A percentile compares a stretch with the other conserved stretches of the same genome.
Evolutionary conservation across 176 grass and related monocot species (phyloP).

Genomic region (Thalia dealbata): DNA sequence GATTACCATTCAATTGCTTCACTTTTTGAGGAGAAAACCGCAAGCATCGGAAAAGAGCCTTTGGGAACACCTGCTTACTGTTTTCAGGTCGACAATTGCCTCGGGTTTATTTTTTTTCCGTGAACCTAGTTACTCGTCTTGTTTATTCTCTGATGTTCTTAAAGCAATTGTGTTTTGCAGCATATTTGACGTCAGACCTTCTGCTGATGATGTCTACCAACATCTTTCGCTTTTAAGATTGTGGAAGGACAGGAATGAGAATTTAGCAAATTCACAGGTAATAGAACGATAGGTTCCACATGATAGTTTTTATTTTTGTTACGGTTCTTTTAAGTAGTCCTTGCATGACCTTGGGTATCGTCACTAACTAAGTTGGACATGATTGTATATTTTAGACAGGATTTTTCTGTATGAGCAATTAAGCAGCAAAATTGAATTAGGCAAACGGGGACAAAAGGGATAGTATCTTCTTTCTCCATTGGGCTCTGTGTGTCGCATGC

Average conservation of each 20-base stretch:
- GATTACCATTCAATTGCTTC: conserved; percentile 50
- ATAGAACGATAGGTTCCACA: background rate
- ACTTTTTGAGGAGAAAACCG: conserved; percentile 62
- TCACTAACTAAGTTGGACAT: too few species aligned
- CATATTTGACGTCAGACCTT: conserved; percentile 61
- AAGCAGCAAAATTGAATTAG: too few species aligned
- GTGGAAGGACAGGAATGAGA: conserved; percentile 39
- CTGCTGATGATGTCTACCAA: conserved; percentile 46
- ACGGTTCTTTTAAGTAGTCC: background rate
- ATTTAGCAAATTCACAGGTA: conserved; percentile 67
- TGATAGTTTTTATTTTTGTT: background rate
- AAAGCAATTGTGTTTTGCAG: conserved; percentile 36
- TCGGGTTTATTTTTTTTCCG: conserved; percentile 15
- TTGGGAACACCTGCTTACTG: conserved; percentile 53
- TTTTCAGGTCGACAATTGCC: conserved; percentile 39
- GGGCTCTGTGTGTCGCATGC: too few species aligned
- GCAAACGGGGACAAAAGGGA: too few species aligned
- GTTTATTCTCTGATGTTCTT: conserved; percentile 11
- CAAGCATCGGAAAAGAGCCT: conserved; percentile 43
- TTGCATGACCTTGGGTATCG: background rate
- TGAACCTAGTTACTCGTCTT: background rate
- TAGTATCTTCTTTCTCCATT: too few species aligned
- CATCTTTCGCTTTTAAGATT: conserved; percentile 51
- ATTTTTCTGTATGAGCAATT: too few species aligned
- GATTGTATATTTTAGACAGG: too few species aligned